Conservation (phyloP, 306 rosid genomes). For the Glycine latifolia region DNA sequence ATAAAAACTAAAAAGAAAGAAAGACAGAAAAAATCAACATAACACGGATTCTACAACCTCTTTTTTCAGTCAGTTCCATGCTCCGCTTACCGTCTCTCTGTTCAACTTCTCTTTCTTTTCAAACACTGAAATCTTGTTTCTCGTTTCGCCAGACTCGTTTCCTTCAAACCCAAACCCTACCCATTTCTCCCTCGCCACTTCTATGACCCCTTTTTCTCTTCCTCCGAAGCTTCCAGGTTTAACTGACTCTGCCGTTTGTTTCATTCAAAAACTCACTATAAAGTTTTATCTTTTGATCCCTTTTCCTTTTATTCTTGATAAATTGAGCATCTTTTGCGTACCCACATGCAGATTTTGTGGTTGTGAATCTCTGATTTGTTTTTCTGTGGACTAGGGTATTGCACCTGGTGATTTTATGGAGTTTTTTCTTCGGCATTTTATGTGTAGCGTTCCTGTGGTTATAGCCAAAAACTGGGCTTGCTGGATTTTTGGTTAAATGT, state of each 20-base stretch:
- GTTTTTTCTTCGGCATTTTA: conserved; percentile 26
- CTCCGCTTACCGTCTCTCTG: conserved; percentile 23
- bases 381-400: conserved; percentile 26
- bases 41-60: not conserved
- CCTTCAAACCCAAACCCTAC: conserved; percentile 2
- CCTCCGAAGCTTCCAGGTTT: conserved; percentile 37
- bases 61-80: conserved; percentile 31
- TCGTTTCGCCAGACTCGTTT: conserved; percentile 22
- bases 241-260: conserved; percentile 1
- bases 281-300: not conserved
- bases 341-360: conserved; percentile 36
- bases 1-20: not conserved
- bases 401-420: conserved; percentile 50
- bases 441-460: not conserved
- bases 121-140: conserved; percentile 22
- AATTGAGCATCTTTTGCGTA: conserved; percentile 29
- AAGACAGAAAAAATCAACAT: not conserved
- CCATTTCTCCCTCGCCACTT: not conserved
- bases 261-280: conserved; percentile 29
- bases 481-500: not conserved
- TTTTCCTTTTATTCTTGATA: conserved; percentile 28
- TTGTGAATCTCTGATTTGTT: conserved; percentile 36
- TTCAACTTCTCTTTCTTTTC: not conserved
- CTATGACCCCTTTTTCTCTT: not conserved
- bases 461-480: conserved; percentile 44